phyloP scores from a whole-genome alignment of 1,139 yeast species.

The Arxiozyma slooffiae region DNA sequence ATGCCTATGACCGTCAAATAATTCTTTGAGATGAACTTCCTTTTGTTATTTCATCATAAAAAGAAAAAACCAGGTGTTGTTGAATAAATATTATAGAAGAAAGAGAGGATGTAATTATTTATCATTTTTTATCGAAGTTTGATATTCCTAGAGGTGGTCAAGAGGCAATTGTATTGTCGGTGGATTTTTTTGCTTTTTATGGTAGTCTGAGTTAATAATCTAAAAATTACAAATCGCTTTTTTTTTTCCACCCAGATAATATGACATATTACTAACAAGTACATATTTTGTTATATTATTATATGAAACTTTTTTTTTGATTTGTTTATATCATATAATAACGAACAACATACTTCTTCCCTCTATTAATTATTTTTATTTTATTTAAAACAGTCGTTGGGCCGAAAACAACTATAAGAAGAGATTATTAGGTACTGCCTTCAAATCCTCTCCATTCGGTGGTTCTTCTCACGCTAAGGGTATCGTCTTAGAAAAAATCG shows the following conservation, averaged over 20 bases:
- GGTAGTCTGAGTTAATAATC: not conserved
- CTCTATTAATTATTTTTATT: not conserved
- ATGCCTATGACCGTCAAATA: not conserved
- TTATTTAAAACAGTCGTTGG: constrained; percentile 58
- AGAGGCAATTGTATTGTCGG: no score
- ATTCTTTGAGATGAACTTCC: no score
- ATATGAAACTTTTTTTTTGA: not conserved
- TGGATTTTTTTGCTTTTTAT: not conserved
- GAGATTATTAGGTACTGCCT: constrained; percentile 98
- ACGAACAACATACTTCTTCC: not conserved
- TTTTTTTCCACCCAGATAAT: no score
- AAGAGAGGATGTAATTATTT: no score
- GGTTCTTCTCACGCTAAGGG: constrained; percentile 99
- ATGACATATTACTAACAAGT: not conserved
- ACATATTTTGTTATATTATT: no score
- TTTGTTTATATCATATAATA: not conserved
- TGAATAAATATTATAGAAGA: no score
- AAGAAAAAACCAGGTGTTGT: no score
- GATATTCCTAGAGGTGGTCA: no score
- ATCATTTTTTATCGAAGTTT: no score
- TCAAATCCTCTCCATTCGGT: constrained; percentile 99
- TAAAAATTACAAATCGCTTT: not conserved
- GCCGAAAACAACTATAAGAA: constrained; percentile 97
- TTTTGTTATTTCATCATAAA: no score
- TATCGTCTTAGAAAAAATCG: constrained; percentile 97